Evolutionary conservation across 495 filamentous ascomycete genomes (phyloP), one percentile per base, ranked within the genome.

Genomic region (Geopyxis carbonaria): DNA sequence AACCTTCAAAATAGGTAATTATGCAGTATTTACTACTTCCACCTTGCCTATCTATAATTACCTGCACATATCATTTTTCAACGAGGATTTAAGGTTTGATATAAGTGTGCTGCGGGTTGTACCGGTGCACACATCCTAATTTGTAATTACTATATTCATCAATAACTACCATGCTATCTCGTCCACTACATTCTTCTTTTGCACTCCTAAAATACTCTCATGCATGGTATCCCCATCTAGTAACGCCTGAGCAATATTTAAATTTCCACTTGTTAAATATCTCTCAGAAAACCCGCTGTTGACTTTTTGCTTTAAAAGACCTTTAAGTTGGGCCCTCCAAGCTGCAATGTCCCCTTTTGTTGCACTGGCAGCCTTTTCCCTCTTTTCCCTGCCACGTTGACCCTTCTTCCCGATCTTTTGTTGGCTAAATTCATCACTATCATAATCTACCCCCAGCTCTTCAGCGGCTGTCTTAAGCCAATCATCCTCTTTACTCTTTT

Each of bases 381-480:
- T 75, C 57, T 75, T 64, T 55, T 80, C 77, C 44, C 80, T 66
- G 19, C 77, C 70, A 35, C 69, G 63, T 41, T 66, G 63, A 2
- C 80, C 80, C 21, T 66, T 59, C 28, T 80, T 72, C 5, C 76
- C 73, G 37, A 70, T 70, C 8, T 69, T 67, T 8, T 61, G 65
- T 28, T 64, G 59, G 43, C 78, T 75, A 34, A 89, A 76, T 34
- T 85, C 80, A 15, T 93, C 85, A 45, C 75, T 79, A 51, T 94
- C 83, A 51, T 87, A 87, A 18, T 94, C 89, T 4, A 95, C 79
- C 2, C 89, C 89, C 2, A 97, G 69, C 45, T 95, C 89, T 35
- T 94, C 84, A 1, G 89, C 91, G 0, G 86, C 89, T 9, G 66
- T 67, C 23, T 69, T 69, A 39, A 95, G 59, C 78, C 82, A 92